Evolutionary conservation across 2,329 filamentous ascomycete species (phyloP).

Genomic region (Pestalotiopsis sp.): DNA sequence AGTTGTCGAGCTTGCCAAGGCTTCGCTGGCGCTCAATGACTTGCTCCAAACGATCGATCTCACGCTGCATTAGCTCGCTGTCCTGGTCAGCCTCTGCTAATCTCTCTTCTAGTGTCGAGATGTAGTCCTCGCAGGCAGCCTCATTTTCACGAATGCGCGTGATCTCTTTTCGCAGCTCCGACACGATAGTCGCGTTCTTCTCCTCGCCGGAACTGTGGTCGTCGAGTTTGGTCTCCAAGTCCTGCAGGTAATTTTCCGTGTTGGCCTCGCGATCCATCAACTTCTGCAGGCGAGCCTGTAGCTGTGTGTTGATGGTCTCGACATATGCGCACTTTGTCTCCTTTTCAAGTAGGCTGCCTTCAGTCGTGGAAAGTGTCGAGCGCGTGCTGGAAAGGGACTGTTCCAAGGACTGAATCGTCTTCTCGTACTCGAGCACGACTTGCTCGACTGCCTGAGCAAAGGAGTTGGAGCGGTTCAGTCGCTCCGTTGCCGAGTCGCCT

Average conservation of each 20-base stretch:
- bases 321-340: conserved; percentile 93
- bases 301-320: conserved; percentile 88
- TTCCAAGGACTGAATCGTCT: conserved; percentile 94
- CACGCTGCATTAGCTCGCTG: conserved; percentile 93
- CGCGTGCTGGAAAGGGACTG: conserved; percentile 89
- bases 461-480: conserved; percentile 90
- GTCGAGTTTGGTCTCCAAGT: conserved; percentile 87
- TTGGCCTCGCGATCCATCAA: conserved; percentile 87
- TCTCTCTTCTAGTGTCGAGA: conserved; percentile 92
- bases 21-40: conserved; percentile 94
- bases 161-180: conserved; percentile 90
- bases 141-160: conserved; percentile 87
- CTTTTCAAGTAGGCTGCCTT: conserved; percentile 86
- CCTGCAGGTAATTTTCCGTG: conserved; percentile 91
- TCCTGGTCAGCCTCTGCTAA: conserved; percentile 96
- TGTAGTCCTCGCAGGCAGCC: conserved; percentile 90
- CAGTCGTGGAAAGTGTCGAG: conserved; percentile 78
- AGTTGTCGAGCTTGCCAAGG: conserved; percentile 89
- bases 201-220: conserved; percentile 91
- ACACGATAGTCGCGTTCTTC: conserved; percentile 83
- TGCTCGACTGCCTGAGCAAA: conserved; percentile 96
- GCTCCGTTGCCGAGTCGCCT: conserved; percentile 80
- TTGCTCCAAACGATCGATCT: conserved; percentile 91
- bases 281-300: conserved; percentile 90
- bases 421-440: conserved; percentile 96